Percentiles rank a stretch among this genome's conserved stretches.
Conservation (phyloP, 2,329 filamentous ascomycete genomes). For the Trichophyton equinum region DNA sequence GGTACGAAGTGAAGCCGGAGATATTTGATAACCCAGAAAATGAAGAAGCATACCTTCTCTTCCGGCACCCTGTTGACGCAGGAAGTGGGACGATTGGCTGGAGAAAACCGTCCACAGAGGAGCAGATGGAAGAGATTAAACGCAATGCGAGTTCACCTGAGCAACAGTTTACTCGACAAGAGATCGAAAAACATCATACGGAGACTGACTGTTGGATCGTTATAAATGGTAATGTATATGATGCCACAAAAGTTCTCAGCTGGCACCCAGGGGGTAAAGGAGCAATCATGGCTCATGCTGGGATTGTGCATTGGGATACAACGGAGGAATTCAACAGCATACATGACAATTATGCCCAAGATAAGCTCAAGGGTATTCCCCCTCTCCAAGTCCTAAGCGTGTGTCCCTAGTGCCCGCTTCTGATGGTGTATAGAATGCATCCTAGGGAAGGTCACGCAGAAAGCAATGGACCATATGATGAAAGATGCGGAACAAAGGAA, state of each 20-base stretch:
- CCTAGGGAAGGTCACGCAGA: slow-evolving; percentile 39
- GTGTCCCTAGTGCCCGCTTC: background rate
- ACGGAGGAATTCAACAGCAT: slow-evolving; percentile 40
- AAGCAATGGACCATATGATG: slow-evolving; percentile 37
- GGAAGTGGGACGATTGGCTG: slow-evolving; percentile 36
- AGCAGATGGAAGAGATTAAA: slow-evolving; percentile 34
- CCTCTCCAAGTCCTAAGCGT: background rate
- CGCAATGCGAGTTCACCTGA: slow-evolving; percentile 34
- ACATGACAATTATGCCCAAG: slow-evolving; percentile 40
- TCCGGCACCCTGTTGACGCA: slow-evolving; percentile 37
- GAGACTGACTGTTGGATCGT: slow-evolving; percentile 44
- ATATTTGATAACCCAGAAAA: slow-evolving; percentile 24
- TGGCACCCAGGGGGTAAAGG: slow-evolving; percentile 42
- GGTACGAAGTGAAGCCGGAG: slow-evolving; percentile 36
- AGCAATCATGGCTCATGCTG: slow-evolving; percentile 39
- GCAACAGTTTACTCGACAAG: slow-evolving; percentile 42
- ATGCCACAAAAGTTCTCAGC: slow-evolving; percentile 35
- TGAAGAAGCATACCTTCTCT: slow-evolving; percentile 27
- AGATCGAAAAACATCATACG: slow-evolving; percentile 41
- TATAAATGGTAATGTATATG: slow-evolving; percentile 41
- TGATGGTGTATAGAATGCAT: slow-evolving; percentile 32
- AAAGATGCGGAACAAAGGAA: slow-evolving; percentile 31
- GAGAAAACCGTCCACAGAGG: slow-evolving; percentile 39
- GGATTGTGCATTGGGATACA: slow-evolving; percentile 38
- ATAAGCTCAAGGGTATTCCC: slow-evolving; percentile 34